These are phyloP conservation scores for Colletotrichum tropicicola DNA, from an alignment of 2,329 filamentous ascomycete genomes.

Conservation along the genomic window DNA sequence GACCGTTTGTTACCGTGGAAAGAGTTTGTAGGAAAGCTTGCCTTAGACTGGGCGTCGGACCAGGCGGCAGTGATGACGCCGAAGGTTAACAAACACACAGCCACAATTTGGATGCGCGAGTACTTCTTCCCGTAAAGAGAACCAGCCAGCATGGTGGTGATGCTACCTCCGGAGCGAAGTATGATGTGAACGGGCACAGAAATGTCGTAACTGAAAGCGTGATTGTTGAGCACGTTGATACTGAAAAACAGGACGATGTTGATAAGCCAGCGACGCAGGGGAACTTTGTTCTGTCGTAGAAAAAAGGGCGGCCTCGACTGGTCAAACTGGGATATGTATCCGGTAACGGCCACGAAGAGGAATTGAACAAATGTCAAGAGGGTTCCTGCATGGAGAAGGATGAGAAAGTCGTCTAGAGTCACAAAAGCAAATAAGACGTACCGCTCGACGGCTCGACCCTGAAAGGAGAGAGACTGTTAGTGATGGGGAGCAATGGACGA, in stretches of 20 bases:
- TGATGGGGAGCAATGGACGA: slow-evolving; percentile 6
- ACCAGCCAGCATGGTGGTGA: slow-evolving; percentile 94
- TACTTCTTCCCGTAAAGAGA: slow-evolving; percentile 88
- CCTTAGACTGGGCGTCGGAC: slow-evolving; percentile 89
- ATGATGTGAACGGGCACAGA: slow-evolving; percentile 98
- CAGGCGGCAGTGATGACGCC: slow-evolving; percentile 90
- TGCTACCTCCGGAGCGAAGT: slow-evolving; percentile 91
- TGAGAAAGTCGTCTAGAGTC: slow-evolving; percentile 3
- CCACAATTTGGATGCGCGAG: slow-evolving; percentile 79
- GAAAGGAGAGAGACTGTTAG: slow-evolving; percentile 24
- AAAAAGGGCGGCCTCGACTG: slow-evolving; percentile 73
- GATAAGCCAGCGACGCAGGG: slow-evolving; percentile 83
- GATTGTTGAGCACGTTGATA: slow-evolving; percentile 97
- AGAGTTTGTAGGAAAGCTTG: slow-evolving; percentile 42
- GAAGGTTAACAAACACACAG: slow-evolving; percentile 83
- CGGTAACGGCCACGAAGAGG: slow-evolving; percentile 80
- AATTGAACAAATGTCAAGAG: slow-evolving; percentile 92
- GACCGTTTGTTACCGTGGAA: not conserved
- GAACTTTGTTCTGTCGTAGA: slow-evolving; percentile 80
- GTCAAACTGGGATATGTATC: slow-evolving; percentile 80
- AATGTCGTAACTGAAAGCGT: slow-evolving; percentile 96
- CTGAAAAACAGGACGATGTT: slow-evolving; percentile 92
- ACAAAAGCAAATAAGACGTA: slow-evolving; percentile 44
- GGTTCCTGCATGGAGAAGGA: slow-evolving; percentile 69
- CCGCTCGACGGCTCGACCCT: slow-evolving; percentile 88